Base-by-base conservation (phyloP, 2,329 filamentous ascomycete genomes). In the Sporothrix inflata region DNA sequence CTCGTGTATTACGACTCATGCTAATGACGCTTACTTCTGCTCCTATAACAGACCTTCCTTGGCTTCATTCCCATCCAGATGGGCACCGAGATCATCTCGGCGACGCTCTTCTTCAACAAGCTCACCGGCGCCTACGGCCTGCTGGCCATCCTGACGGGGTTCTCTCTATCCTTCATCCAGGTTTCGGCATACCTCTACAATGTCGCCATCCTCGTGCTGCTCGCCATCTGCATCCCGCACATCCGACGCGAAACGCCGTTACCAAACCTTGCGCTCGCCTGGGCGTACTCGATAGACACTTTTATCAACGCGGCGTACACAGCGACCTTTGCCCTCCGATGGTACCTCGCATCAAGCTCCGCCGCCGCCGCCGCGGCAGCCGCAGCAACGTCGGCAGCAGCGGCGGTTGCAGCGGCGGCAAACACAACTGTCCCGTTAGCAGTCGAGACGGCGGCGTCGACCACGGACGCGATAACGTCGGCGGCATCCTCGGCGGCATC, bases 111-210 rank as follows among this genome's bases (percentile, higher is more conserved):
- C 71, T 91, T 98, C 83, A 98, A 98, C 86, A 97, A 97, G 82
- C 89, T 94, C 76, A 95, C 93, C 67, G 94, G 94, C 72, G 86
- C 97, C 76, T 98, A 97, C 82, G 94, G 94, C 75, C 86, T 98
- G 57, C 90, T 98, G 76, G 94, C 94, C 73, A 88, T 97, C 76
- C 85, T 97, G 75, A 97, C 94, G 30, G 95, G 95, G 79, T 94
- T 93, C 81, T 86, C 91, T 76, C 89, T 97, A 74, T 94, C 93
- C 70, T 86, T 90, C 40, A 87, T 96, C 30, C 95, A 98, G 82
- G 87, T 97, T 72, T 92, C 92, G 72, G 96, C 97, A 86, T 98
- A 97, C 85, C 86, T 97, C 66, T 97, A 97, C 86, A 96, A 92
- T 34, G 86, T 96, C 74, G 77, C 88, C 74, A 87, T 92, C 38